A percentile compares a stretch with the other conserved stretches of the same genome.
These are phyloP conservation scores for Colletotrichum sp. DNA, from an alignment of 2,329 filamentous ascomycete genomes.

Conservation along the genomic window DNA sequence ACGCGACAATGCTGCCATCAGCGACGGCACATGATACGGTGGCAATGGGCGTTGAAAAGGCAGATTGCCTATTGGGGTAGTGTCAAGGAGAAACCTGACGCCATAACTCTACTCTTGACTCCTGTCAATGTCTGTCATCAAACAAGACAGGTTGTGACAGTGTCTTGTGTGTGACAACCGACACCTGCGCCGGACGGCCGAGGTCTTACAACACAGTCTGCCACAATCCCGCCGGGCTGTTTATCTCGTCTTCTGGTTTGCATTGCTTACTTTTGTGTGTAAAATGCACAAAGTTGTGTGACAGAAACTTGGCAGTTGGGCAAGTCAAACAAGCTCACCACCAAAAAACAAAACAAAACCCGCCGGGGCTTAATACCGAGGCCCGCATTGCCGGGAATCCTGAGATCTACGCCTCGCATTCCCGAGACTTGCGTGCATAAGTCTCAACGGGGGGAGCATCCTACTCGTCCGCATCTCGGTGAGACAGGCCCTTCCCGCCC, in stretches of 20 bases:
- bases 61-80: background rate
- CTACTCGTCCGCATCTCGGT: slow-evolving; percentile 7
- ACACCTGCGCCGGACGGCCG: background rate
- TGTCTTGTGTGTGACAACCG: slow-evolving; percentile 1
- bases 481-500: background rate
- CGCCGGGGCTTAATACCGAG: slow-evolving; percentile 10
- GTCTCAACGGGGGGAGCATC: background rate
- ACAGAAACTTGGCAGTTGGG: background rate
- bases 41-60: background rate
- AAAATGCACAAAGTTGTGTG: background rate
- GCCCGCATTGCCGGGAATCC: slow-evolving; percentile 12
- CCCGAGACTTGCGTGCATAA: slow-evolving; percentile 15
- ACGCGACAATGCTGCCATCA: background rate
- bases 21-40: slow-evolving; percentile 14
- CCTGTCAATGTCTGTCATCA: background rate
- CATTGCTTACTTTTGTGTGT: background rate
- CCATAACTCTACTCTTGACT: slow-evolving; percentile 4
- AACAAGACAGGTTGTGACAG: slow-evolving; percentile 12
- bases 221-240: background rate
- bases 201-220: background rate
- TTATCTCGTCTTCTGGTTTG: background rate
- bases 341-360: background rate
- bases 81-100: slow-evolving; percentile 10
- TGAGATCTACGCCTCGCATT: slow-evolving; percentile 13
- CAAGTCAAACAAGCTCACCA: background rate